Evolutionary conservation across 495 filamentous ascomycete genomes (phyloP), one percentile per base, ranked within the genome.

Genomic region (Trichoderma reesei): DNA sequence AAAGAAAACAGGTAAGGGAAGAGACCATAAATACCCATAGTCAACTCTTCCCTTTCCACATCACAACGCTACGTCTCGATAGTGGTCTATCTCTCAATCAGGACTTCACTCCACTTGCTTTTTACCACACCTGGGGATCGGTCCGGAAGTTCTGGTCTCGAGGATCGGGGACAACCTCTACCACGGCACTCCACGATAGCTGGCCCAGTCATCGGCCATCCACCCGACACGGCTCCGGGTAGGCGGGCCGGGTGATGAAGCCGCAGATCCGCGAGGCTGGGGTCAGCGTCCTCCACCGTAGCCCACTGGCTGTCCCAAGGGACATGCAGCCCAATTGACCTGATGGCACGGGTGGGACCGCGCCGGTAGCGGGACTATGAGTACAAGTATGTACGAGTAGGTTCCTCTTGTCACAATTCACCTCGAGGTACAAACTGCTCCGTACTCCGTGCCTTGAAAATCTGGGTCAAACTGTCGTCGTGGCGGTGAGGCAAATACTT

Each of bases 401-500:
- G n/a, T n/a, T n/a, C n/a, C 18, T 14, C 16, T 1, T 31, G 51
- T 56, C 51, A 56, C 16, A 56, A 33, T 56, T 56, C 51, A 56
- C 51, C 31, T 56, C 13, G 18, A 34, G 51, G 51, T 56, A 56
- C 51, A 8, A 26, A n/a, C 16, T 51, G 9, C 46, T 48, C 10
- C 9, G 41, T 44, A 44, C 41, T 44, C 41, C 41, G 41, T 44
- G 41, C 41, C 41, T 44, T 44, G 44, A 48, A 48, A 33, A 5
- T 31, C 34, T 56, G 18, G 51, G 51, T 56, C 16, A 34, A 11
- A 10, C 34, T n/a, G 51, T 31, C 26, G 31, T 56, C 51, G 51
- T 56, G 51, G 51, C 51, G 51, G 51, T 56, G 51, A 56, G 51
- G 51, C 51, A 56, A 56, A 56, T 56, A 56, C 51, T 56, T 56